phyloP scores from a whole-genome alignment of 345 rosid genomes.

The Eucalyptus regnans region DNA sequence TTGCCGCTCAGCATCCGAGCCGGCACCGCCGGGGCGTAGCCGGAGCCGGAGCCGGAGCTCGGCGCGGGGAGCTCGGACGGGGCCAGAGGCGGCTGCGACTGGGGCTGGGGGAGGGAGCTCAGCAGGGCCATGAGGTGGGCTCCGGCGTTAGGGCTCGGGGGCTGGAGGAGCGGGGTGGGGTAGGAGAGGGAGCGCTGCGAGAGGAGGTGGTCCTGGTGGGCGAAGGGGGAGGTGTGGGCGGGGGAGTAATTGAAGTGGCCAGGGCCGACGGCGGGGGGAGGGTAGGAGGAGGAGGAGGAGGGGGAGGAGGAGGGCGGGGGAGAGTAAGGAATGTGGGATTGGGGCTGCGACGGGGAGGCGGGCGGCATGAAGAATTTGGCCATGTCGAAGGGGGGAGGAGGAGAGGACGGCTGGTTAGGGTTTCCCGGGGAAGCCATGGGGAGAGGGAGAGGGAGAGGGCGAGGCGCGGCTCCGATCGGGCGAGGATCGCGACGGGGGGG shows the following conservation, averaged over 20 bases:
- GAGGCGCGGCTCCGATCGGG: background rate
- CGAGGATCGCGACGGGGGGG: background rate
- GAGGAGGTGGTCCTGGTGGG: background rate
- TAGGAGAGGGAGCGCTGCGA: background rate
- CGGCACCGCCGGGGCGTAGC: conserved; percentile 10
- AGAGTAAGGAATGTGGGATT: conserved; percentile 13
- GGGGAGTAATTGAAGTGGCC: conserved; percentile 1
- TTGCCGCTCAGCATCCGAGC: conserved; percentile 38
- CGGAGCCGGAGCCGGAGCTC: background rate
- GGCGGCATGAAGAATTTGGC: conserved; percentile 25
- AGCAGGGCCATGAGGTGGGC: conserved; percentile 66
- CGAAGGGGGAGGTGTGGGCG: conserved; percentile 3
- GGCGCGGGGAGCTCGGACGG: conserved; percentile 2
- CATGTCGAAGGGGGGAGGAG: conserved; percentile 19
- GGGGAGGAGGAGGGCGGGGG: conserved; percentile 5
- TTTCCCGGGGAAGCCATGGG: conserved; percentile 38
- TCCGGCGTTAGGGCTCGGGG: conserved; percentile 37
- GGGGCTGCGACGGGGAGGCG: conserved; percentile 6
- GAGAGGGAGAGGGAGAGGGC: background rate
- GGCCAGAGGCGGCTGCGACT: background rate
- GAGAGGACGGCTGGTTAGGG: conserved; percentile 20
- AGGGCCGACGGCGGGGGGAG: conserved; percentile 15
- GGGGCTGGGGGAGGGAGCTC: conserved; percentile 3
- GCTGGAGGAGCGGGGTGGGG: conserved; percentile 23
- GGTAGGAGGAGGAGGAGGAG: conserved; percentile 58